Percentiles rank a stretch among this genome's conserved stretches.
phyloP scores from a whole-genome alignment of 768 basidiomycete species.

The Boletales sp. region DNA sequence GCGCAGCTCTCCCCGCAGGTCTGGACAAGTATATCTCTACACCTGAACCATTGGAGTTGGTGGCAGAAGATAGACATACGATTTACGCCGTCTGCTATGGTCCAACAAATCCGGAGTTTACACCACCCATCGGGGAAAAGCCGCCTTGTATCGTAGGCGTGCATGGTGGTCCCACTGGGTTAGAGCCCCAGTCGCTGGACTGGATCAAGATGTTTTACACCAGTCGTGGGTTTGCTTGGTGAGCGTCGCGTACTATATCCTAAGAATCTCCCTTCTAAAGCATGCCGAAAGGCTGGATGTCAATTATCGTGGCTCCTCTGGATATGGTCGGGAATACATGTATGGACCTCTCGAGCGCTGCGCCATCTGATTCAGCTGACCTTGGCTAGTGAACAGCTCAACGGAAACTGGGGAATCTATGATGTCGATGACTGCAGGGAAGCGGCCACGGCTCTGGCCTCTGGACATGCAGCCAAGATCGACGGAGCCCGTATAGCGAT shows the following conservation, averaged over 20 bases:
- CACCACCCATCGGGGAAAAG: constrained; percentile 41
- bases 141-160: constrained; percentile 63
- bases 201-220: constrained; percentile 63
- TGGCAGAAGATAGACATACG: constrained; percentile 12
- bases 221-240: constrained; percentile 68
- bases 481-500: constrained; percentile 63
- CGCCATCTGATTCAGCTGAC: neutral
- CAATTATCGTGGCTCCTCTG: constrained; percentile 71
- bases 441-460: constrained; percentile 32
- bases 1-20: constrained; percentile 7
- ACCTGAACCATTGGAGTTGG: constrained; percentile 5
- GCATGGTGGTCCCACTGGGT: constrained; percentile 69
- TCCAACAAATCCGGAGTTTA: constrained; percentile 58
- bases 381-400: constrained; percentile 44
- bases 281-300: constrained; percentile 55
- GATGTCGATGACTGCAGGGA: constrained; percentile 59
- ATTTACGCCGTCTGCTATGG: constrained; percentile 58
- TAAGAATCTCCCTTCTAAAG: neutral
- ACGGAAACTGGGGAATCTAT: constrained; percentile 64
- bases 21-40: constrained; percentile 9
- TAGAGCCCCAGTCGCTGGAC: constrained; percentile 42
- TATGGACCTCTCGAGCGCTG: constrained; percentile 11
- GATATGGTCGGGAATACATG: constrained; percentile 67
- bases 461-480: constrained; percentile 40
- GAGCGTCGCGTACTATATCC: constrained; percentile 8